A percentile compares a stretch with the other conserved stretches of the same genome.
Conservation (phyloP, 352 stramenopile genomes). For the Phytophthora crassamura region DNA sequence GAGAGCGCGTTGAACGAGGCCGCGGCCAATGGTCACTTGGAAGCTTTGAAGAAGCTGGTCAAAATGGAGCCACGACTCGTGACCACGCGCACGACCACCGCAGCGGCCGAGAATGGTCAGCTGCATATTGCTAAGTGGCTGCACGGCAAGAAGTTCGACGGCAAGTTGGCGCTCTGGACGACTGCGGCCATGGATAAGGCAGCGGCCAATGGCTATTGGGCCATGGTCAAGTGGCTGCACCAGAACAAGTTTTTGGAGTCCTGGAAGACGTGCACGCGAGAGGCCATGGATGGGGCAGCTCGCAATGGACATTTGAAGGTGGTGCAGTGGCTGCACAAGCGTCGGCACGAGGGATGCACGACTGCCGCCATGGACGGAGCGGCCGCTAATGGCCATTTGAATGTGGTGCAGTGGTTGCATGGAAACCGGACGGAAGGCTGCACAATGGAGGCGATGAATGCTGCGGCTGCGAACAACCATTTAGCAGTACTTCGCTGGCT, state of each 20-base stretch:
- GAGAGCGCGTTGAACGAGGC: conserved; percentile 37
- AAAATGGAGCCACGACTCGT: conserved; percentile 17
- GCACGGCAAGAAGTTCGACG: conserved; percentile 37
- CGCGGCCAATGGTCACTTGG: conserved; percentile 39
- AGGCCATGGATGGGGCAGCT: conserved; percentile 40
- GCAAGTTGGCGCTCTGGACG: conserved; percentile 39
- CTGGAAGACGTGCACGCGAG: conserved; percentile 40
- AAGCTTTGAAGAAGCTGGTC: conserved; percentile 39
- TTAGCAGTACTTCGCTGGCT: conserved; percentile 28
- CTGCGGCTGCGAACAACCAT: conserved; percentile 30
- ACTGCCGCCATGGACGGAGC: conserved; percentile 36
- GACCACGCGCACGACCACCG: conserved; percentile 37
- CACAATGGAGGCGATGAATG: conserved; percentile 35
- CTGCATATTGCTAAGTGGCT: conserved; percentile 44
- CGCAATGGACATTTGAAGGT: conserved; percentile 34
- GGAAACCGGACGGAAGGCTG: conserved; percentile 32
- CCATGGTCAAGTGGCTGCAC: conserved; percentile 51
- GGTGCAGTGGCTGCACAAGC: conserved; percentile 39
- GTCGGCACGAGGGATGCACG: conserved; percentile 39
- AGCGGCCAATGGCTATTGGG: conserved; percentile 33
- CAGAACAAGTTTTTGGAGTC: conserved; percentile 40
- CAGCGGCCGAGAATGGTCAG: conserved; percentile 33
- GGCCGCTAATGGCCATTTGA: conserved; percentile 30
- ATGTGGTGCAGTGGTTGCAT: conserved; percentile 41
- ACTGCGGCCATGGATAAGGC: conserved; percentile 43